Evolutionary conservation across 2,329 filamentous ascomycete species (phyloP), one percentile per base, ranked within the genome.

Genomic region (Aspergillus fischeri): DNA sequence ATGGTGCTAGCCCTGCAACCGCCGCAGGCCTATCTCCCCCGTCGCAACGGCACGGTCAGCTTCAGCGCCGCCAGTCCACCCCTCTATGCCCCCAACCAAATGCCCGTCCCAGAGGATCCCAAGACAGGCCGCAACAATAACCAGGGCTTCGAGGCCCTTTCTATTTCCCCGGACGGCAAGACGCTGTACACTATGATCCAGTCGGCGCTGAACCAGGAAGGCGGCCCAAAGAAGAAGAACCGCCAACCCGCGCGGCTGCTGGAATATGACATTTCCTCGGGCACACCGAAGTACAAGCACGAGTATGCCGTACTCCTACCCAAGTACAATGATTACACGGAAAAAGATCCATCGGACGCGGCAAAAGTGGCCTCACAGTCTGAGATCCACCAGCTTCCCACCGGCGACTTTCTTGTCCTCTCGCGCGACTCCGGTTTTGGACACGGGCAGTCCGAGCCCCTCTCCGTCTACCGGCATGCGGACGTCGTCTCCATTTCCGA

Each of bases 101-200:
- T 73, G 9, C 78, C 83, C 2, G 72, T 70, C 2, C 87, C 87
- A 0, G 77, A 75, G 14, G 78, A 87, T 61, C 84, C 86, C 0
- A 77, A 79, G 1, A 81, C 81, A 0, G 88, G 88, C 11, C 82
- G 88, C 21, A 77, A 81, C 54, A 90, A 91, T 70, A 91, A 91
- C 70, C 87, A 90, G 68, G 88, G 88, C n/a, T 83, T 91, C 51
- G 88, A 91, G 71, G 87, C 85, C 0, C 72, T 91, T 51, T 87
- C 85, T 0, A 72, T 82, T n/a, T 84, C 82, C 3, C 77, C 80
- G 0, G 83, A 88, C 61, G 86, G 86, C 9, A 84, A 83, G 59
- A 83, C 78, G 1, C 75, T 91, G 10, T 90, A 84, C 66, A 81
- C 82, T 1, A 77, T 91, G 56, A 75, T 90, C 24, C 88, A 92